Evolutionary conservation across 176 grass and related monocot genomes (phyloP).

Genomic region (Pontederia paniculata): DNA sequence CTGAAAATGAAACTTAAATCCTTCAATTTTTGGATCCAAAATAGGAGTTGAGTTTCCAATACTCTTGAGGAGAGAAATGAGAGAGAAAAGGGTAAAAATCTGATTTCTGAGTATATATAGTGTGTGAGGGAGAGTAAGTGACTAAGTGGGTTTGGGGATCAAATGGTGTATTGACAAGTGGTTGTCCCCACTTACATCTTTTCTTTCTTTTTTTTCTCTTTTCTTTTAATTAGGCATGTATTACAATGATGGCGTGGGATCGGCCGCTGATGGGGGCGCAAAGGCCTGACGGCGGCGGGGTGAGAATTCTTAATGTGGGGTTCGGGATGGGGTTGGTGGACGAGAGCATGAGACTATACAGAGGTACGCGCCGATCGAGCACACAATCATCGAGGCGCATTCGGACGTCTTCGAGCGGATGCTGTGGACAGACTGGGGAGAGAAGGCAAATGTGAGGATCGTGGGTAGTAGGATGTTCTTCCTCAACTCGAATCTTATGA

Average conservation of each 20-base stretch:
- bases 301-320: slow-evolving; percentile 66
- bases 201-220: no score
- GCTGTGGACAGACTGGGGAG: slow-evolving; percentile 60
- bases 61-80: no score
- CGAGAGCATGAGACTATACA: slow-evolving; percentile 79
- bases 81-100: no score
- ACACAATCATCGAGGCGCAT: slow-evolving; percentile 87
- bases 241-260: slow-evolving; percentile 99
- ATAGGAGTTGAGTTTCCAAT: no score
- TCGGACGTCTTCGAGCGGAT: slow-evolving; percentile 67
- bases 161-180: no score
- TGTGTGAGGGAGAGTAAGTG: no score
- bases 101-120: no score
- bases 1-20: no score
- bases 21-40: no score
- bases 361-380: slow-evolving; percentile 61
- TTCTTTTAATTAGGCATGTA: no score
- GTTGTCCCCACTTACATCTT: no score
- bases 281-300: slow-evolving; percentile 48
- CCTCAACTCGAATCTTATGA: slow-evolving; percentile 69
- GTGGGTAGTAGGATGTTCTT: slow-evolving; percentile 82
- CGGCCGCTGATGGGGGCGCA: slow-evolving; percentile 82
- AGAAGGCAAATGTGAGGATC: slow-evolving; percentile 80
- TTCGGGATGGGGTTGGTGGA: slow-evolving; percentile 97
- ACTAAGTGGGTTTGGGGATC: no score